Evolutionary conservation across 2,329 filamentous ascomycete genomes (phyloP).

Genomic region (Cercospora zeae-maydis): DNA sequence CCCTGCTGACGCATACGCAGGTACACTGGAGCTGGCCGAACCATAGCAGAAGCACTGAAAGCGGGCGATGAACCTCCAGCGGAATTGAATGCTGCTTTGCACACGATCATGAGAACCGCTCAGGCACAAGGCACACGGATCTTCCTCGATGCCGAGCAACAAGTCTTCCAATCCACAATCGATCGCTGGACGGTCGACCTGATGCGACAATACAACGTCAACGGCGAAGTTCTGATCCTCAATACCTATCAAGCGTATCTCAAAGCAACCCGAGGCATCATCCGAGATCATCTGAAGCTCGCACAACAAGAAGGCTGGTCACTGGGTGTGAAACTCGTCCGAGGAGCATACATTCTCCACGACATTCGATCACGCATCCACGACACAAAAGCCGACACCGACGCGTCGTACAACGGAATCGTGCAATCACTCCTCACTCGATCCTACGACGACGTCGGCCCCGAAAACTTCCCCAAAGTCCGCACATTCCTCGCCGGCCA

Average conservation of each 20-base stretch:
- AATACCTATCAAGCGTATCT: constrained; percentile 55
- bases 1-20: not conserved
- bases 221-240: constrained; percentile 45
- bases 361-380: constrained; percentile 37
- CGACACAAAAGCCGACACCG: constrained; percentile 31
- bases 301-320: constrained; percentile 49
- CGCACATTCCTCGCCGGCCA: constrained; percentile 34
- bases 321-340: constrained; percentile 52
- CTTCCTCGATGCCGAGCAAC: constrained; percentile 54
- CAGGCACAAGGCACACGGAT: constrained; percentile 45
- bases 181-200: constrained; percentile 53
- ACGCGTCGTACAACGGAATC: constrained; percentile 30
- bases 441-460: constrained; percentile 26
- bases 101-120: constrained; percentile 44
- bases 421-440: constrained; percentile 25
- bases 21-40: constrained; percentile 18
- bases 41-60: constrained; percentile 2
- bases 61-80: constrained; percentile 1
- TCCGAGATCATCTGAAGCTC: constrained; percentile 46
- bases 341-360: constrained; percentile 52
- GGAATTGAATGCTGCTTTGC: constrained; percentile 36
- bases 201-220: constrained; percentile 51
- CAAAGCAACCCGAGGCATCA: constrained; percentile 46
- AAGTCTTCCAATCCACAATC: constrained; percentile 51
- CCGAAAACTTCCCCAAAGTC: constrained; percentile 24